Percentiles rank a stretch among this genome's conserved stretches.
phyloP scores from a whole-genome alignment of 768 basidiomycete genomes.

The Leccinellum albellum region DNA sequence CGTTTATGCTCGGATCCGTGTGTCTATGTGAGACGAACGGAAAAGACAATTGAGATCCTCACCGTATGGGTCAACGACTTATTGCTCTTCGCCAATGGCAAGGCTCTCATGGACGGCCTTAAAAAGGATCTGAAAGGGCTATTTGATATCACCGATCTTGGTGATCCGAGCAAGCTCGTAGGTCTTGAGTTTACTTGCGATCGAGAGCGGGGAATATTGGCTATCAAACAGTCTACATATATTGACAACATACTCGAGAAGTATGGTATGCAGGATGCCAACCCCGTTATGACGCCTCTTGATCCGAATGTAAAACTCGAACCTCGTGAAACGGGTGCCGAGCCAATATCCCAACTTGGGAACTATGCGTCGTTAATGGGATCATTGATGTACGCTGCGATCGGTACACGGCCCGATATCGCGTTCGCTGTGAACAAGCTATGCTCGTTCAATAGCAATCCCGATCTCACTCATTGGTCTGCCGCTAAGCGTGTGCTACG shows the following conservation, averaged over 20 bases:
- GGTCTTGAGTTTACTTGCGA: constrained; percentile 2
- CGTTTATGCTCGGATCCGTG: not conserved
- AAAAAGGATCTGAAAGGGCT: not conserved
- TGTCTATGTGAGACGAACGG: not conserved
- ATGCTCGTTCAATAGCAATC: not conserved
- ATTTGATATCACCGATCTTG: constrained; percentile 11
- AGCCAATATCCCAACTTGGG: not conserved
- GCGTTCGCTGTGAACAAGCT: not conserved
- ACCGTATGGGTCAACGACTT: constrained; percentile 18
- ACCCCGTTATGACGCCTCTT: not conserved
- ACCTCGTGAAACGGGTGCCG: not conserved
- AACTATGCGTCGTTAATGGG: not conserved
- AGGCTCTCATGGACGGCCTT: not conserved
- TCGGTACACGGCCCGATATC: not conserved
- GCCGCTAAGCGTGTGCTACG: not conserved
- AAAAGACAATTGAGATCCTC: constrained; percentile 9
- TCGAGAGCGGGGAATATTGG: not conserved
- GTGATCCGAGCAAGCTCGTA: constrained; percentile 21
- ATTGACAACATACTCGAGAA: not conserved
- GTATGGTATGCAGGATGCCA: not conserved
- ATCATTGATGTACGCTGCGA: not conserved
- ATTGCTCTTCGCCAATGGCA: not conserved
- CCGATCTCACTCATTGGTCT: not conserved
- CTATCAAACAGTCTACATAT: not conserved
- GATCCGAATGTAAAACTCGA: not conserved